Base-by-base conservation (phyloP, 2,329 filamentous ascomycete genomes). In the Blastomyces gilchristii region DNA sequence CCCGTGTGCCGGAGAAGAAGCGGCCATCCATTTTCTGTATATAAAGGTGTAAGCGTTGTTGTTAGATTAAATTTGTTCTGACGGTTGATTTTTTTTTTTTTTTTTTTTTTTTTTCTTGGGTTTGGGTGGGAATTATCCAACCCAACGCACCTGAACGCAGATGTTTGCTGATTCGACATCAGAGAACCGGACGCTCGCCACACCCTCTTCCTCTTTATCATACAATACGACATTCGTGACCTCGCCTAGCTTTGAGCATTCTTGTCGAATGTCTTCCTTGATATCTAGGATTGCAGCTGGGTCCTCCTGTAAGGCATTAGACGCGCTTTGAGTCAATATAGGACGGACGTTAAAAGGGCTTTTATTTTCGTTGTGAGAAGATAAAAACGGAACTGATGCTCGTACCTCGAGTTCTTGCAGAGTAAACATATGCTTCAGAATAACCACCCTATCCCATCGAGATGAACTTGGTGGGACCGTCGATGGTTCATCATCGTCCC, bases 391-490 rank as follows among this genome's bases (percentile, higher is more conserved):
- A 12, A 34, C 28, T 16, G 31, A 7, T 41, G 60, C 70, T 58
- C 52, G 5, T 67, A 80, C 79, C 69, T 91, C 87, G 34, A 97
- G 81, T 77, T 96, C 90, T 65, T 87, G 74, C 52, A 93, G 81
- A 1, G 91, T 95, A 76, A 99, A 99, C 88, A 96, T 96, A 77
- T 96, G 87, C 72, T 90, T 90, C 67, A 99, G 78, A 63, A 97
- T 87, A 37, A 96, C 92, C 18, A 90, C 81, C 74, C 92, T 95
- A 70, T 92, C 89, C 77, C 84, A 88, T 70, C 79, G 79, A 16
- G 80, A 81, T 66, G 75, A 81, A 9, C 80, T 82, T 52, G 85
- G 81, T n/a, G 82, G 81, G 31, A 85, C 70, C 31, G 80, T 75
- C 0, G 80, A 83, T 34, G 87, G 83, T 62, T 93, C 88, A 72